Conservation (phyloP, 1,284 basidiomycete species). For the Entoloma clypeatum region DNA sequence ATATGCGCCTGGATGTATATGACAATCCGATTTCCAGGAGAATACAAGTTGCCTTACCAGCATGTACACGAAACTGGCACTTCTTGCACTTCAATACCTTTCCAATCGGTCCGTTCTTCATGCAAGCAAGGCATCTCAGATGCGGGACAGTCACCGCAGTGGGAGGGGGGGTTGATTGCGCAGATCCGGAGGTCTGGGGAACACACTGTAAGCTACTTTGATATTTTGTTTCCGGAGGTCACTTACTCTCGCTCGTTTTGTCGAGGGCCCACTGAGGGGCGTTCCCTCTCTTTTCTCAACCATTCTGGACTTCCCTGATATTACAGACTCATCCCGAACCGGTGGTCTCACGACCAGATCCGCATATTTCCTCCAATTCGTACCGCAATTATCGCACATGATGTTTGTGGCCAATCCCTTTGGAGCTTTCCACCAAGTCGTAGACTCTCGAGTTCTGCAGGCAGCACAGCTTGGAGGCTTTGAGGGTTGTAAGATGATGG, state of each 20-base stretch:
- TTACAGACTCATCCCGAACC: slow-evolving; percentile 58
- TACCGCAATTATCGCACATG: slow-evolving; percentile 79
- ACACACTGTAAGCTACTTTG: slow-evolving; percentile 1
- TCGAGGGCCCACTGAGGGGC: slow-evolving; percentile 54
- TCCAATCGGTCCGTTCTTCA: slow-evolving; percentile 66
- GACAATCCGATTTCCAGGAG: slow-evolving; percentile 10
- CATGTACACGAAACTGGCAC: slow-evolving; percentile 75
- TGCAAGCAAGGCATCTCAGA: slow-evolving; percentile 73
- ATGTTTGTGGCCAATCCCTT: slow-evolving; percentile 68
- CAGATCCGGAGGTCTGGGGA: slow-evolving; percentile 59
- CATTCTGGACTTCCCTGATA: slow-evolving; percentile 42
- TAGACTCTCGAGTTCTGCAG: slow-evolving; percentile 72
- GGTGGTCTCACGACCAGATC: slow-evolving; percentile 76
- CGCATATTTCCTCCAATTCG: slow-evolving; percentile 85
- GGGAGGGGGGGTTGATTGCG: slow-evolving; percentile 55
- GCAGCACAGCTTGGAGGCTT: slow-evolving; percentile 69
- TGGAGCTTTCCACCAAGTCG: slow-evolving; percentile 83
- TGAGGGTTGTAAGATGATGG: slow-evolving; percentile 54
- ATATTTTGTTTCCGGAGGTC: slow-evolving; percentile 4
- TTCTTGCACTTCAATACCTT: slow-evolving; percentile 77
- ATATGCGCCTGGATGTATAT: slow-evolving; percentile 45
- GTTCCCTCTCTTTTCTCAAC: slow-evolving; percentile 77
- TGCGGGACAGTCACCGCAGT: slow-evolving; percentile 49
- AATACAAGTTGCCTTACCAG: slow-evolving; percentile 41
- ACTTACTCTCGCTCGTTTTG: slow-evolving; percentile 70